A percentile compares a stretch with the other conserved stretches of the same genome.
Evolutionary conservation across 768 basidiomycete genomes (phyloP).

Genomic region (Daedaleopsis sinensis): DNA sequence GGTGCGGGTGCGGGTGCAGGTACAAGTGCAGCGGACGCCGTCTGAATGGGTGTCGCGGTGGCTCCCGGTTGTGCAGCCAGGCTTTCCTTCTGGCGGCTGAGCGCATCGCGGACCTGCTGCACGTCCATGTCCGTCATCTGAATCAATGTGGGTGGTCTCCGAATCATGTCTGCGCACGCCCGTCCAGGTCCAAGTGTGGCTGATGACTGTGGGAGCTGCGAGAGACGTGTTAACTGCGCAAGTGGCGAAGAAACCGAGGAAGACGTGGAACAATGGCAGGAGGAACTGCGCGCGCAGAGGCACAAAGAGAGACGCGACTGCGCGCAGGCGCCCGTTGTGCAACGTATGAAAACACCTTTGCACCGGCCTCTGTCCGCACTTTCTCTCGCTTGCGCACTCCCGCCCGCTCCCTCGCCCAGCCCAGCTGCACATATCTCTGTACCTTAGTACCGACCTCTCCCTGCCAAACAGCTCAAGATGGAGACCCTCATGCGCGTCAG

Average conservation of each 20-base stretch:
- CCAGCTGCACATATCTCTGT: not conserved
- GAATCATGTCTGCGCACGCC: slow-evolving; percentile 59
- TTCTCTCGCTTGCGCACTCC: slow-evolving; percentile 9
- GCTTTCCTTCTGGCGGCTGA: slow-evolving; percentile 37
- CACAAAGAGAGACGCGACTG: slow-evolving; percentile 12
- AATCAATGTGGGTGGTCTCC: slow-evolving; percentile 75
- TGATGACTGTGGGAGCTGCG: not conserved
- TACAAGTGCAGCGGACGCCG: slow-evolving; percentile 14
- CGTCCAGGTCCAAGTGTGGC: not conserved
- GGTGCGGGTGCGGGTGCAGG: slow-evolving; percentile 5
- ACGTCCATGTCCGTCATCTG: slow-evolving; percentile 78
- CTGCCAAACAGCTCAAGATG: slow-evolving; percentile 44
- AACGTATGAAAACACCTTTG: slow-evolving; percentile 7
- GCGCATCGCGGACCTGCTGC: slow-evolving; percentile 72
- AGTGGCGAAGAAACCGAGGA: not conserved
- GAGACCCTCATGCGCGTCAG: slow-evolving; percentile 65
- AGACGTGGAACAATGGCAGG: slow-evolving; percentile 18
- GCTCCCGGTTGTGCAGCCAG: slow-evolving; percentile 8
- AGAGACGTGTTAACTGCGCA: slow-evolving; percentile 4
- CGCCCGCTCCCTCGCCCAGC: slow-evolving; percentile 2
- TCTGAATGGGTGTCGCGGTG: slow-evolving; percentile 6
- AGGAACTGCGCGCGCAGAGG: slow-evolving; percentile 20
- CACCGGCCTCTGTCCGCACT: not conserved
- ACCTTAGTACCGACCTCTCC: not conserved
- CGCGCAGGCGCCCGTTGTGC: slow-evolving; percentile 16